Base-by-base conservation (phyloP, 495 filamentous ascomycete species). In the Hypoxylon lienhwacheense region DNA sequence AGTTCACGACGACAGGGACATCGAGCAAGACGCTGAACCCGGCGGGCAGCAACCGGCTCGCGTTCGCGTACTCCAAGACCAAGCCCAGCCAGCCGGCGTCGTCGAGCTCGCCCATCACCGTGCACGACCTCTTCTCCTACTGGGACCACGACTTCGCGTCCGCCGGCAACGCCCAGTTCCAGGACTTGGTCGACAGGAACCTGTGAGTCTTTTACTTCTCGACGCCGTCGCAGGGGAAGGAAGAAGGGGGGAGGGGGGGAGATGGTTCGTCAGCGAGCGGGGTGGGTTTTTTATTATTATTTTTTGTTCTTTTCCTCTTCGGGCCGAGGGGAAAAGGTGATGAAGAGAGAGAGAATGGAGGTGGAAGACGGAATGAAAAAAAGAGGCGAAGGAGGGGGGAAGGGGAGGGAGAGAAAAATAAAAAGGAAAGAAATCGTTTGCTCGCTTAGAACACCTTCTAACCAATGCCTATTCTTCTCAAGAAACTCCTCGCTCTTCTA, bases 91-190 rank as follows among this genome's bases (percentile, higher is more conserved):
- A 60, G 52, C 54, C 59, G 22, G 37, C 58, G n/a, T 71, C 66
- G 47, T 61, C 60, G 24, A 72, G 62, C 11, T 45, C 41, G 3
- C 47, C 46, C 22, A 60, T 77, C 25, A 44, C 32, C 24, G 66
- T 70, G 20, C 74, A 77, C 50, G 69, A 74, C 11, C 68, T 71
- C 1, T 64, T 66, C 50, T 61, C 28, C n/a, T 74, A 75, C 64
- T 76, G 73, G 73, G 57, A 64, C 12, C 71, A 75, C 37, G 73
- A 76, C 44, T 74, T 76, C 45, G 34, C 58, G 3, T 8, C 40
- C 6, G 77, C 65, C 21, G 52, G 37, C 3, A 79, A 79, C 61
- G 15, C 61, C 0, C 35, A 66, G 31, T 77, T 76, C 43, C 55
- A 56, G 14, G 47, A 50, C 1, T 53, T 72, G 0, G 68, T 78